Evolutionary conservation across 164 flowering plant genomes (phyloP).

Genomic region (Kalanchoe fedtschenkoi): DNA sequence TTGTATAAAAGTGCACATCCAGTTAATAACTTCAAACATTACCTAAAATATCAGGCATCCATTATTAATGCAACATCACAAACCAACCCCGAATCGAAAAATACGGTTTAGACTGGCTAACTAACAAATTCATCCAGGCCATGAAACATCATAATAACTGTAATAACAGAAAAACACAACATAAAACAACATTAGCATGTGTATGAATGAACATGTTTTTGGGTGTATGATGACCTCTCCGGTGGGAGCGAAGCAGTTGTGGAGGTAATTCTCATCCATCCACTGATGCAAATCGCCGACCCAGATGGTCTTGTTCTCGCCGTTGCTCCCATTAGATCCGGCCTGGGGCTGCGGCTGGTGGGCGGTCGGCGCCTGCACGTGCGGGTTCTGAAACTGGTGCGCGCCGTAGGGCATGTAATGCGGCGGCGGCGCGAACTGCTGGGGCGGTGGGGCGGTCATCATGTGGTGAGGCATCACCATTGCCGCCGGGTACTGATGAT

Average conservation of each 20-base stretch:
- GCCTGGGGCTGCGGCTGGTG: neutral
- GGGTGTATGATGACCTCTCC: no score
- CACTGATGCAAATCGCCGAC: constrained; percentile 7
- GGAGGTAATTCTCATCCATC: constrained; percentile 8
- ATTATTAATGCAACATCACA: neutral
- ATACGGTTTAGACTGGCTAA: neutral
- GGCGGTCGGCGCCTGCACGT: no score
- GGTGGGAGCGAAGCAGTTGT: constrained; percentile 4
- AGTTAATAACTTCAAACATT: no score
- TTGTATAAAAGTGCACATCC: no score
- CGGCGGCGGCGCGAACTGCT: neutral
- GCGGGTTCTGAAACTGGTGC: neutral
- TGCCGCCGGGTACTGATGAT: neutral
- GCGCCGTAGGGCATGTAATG: neutral
- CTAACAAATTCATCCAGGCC: neutral
- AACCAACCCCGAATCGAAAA: neutral
- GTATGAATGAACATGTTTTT: neutral
- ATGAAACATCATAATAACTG: neutral
- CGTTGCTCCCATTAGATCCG: constrained; percentile 1
- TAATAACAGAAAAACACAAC: neutral
- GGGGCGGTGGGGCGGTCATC: constrained; percentile 4
- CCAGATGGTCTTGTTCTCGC: constrained; percentile 8
- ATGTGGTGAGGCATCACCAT: constrained; percentile 5
- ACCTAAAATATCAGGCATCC: no score
- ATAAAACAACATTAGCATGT: neutral